phyloP scores from a whole-genome alignment of 139 green algal genomes.

The Chlorella vulgaris region DNA sequence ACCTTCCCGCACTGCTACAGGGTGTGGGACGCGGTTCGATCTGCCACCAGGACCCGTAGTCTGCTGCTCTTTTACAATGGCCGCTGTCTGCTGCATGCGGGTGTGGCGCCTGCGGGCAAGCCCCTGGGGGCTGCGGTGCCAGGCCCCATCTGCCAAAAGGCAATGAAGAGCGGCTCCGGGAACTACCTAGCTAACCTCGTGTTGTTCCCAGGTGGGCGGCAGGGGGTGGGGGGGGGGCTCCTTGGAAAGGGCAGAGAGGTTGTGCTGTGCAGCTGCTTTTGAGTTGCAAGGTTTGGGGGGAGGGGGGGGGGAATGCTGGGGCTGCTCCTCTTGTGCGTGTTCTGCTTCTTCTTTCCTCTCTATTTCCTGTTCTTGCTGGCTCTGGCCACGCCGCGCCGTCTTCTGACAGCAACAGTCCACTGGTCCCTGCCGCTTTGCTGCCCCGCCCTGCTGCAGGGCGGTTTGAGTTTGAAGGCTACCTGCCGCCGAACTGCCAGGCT shows the following conservation, averaged over 20 bases:
- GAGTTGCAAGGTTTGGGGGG: too few relatives aligned
- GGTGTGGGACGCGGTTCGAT: slow-evolving; percentile 65
- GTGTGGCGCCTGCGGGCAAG: slow-evolving; percentile 1
- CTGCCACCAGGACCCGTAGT: slow-evolving; percentile 23
- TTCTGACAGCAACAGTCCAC: too few relatives aligned
- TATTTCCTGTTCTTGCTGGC: too few relatives aligned
- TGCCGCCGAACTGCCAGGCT: slow-evolving; percentile 78
- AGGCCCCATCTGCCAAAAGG: slow-evolving; percentile 65
- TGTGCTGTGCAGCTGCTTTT: too few relatives aligned
- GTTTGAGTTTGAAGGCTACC: slow-evolving; percentile 74
- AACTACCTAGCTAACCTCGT: slow-evolving; percentile 94
- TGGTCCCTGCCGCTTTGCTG: too few relatives aligned
- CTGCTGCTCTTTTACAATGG: slow-evolving; percentile 50
- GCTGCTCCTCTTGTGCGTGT: too few relatives aligned
- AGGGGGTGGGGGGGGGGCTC: not conserved
- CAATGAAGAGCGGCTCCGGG: slow-evolving; percentile 58
- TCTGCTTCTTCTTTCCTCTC: too few relatives aligned
- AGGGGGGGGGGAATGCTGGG: too few relatives aligned
- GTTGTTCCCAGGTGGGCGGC: slow-evolving; percentile 81
- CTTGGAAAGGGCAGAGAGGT: too few relatives aligned
- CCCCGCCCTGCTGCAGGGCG: too few relatives aligned
- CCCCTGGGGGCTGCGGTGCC: slow-evolving; percentile 32
- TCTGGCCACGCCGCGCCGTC: too few relatives aligned
- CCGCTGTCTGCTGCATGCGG: slow-evolving; percentile 49
- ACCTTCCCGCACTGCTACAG: slow-evolving; percentile 27